These are phyloP conservation scores for Trypanosoma vivax DNA, from an alignment of 208 protist species.

Conservation along the genomic window DNA sequence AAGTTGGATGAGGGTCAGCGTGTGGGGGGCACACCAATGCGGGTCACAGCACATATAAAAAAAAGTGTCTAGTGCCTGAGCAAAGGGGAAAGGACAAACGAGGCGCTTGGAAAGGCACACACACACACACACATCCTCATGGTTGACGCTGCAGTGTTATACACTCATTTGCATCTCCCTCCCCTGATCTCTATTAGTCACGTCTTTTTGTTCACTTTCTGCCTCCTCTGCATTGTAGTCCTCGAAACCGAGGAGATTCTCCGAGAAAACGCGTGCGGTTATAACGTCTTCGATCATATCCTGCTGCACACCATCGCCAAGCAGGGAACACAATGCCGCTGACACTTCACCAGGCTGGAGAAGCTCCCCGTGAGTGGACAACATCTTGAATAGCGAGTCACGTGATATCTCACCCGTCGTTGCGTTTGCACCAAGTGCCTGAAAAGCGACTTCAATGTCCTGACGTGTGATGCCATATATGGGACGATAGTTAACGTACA, in stretches of 20 bases:
- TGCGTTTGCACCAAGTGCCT: slow-evolving; percentile 65
- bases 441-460: slow-evolving; percentile 88
- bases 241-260: slow-evolving; percentile 89
- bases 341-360: slow-evolving; percentile 66
- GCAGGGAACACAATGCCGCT: slow-evolving; percentile 72
- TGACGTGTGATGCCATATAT: slow-evolving; percentile 85
- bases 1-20: not conserved
- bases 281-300: slow-evolving; percentile 88
- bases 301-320: slow-evolving; percentile 76
- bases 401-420: slow-evolving; percentile 61
- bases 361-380: slow-evolving; percentile 68
- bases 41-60: no score
- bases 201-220: no score
- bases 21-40: no score
- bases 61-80: no score
- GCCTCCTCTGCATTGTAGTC: slow-evolving; percentile 54
- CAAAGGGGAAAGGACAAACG: no score
- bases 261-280: slow-evolving; percentile 77
- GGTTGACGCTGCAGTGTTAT: not conserved
- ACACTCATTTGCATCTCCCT: slow-evolving; percentile 8
- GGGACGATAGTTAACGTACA: slow-evolving; percentile 94
- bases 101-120: no score
- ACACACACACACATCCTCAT: no score
- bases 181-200: slow-evolving; percentile 10
- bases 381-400: slow-evolving; percentile 67